phyloP scores from a whole-genome alignment of 2,329 filamentous ascomycete species.

The Aaosphaeria pasadenensis region DNA sequence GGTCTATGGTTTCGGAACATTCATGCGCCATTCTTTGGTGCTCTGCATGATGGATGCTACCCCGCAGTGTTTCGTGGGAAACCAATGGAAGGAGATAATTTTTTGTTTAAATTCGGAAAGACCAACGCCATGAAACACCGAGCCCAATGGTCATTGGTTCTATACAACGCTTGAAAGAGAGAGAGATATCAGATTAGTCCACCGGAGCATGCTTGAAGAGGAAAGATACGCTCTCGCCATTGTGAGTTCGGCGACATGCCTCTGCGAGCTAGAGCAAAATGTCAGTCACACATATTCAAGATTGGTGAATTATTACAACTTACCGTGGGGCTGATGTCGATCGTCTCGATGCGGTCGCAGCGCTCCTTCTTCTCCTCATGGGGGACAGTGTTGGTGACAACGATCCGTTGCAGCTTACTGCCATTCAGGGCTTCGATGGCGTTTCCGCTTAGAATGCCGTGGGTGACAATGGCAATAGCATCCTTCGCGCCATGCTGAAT shows the following conservation, averaged over 20 bases:
- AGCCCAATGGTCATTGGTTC: constrained; percentile 65
- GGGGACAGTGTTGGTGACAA: constrained; percentile 88
- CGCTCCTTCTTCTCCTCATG: constrained; percentile 74
- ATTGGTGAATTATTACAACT: constrained; percentile 16
- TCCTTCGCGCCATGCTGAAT: constrained; percentile 82
- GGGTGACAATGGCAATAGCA: constrained; percentile 92
- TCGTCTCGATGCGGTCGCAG: constrained; percentile 80
- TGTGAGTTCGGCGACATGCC: constrained; percentile 70
- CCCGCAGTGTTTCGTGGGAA: too few species aligned
- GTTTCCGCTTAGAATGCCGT: constrained; percentile 84
- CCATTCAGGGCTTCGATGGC: constrained; percentile 83
- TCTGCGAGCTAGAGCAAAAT: constrained; percentile 54
- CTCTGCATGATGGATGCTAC: too few species aligned
- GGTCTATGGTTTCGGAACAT: too few species aligned
- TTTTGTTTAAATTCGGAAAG: too few species aligned
- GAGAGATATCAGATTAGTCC: constrained; percentile 28
- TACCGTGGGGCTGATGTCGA: constrained; percentile 82
- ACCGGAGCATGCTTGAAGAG: constrained; percentile 66
- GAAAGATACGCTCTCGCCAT: constrained; percentile 67
- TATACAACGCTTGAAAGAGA: constrained; percentile 44
- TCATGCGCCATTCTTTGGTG: too few species aligned
- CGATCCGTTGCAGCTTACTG: constrained; percentile 71
- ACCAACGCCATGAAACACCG: too few species aligned
- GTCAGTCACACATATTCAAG: not conserved
- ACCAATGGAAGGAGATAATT: too few species aligned